A percentile compares a stretch with the other conserved stretches of the same genome.
phyloP scores from a whole-genome alignment of 306 rosid genomes.

The Rosa chinensis region DNA sequence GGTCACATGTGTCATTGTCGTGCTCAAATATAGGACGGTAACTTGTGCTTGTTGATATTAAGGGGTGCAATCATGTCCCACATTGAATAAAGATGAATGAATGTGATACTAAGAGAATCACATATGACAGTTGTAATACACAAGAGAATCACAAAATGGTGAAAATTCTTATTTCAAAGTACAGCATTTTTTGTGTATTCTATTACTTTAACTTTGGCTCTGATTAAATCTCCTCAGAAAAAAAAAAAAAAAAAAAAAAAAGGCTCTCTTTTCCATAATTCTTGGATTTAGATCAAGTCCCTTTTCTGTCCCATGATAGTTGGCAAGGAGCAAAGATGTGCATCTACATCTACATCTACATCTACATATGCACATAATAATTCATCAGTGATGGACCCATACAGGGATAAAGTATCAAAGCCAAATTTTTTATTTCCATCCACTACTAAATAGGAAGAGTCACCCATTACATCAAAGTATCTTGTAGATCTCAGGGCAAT shows the following conservation, averaged over 20 bases:
- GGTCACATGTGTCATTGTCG: conserved; percentile 2
- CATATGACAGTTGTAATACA: background rate
- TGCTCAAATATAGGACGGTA: background rate
- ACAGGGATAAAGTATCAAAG: background rate
- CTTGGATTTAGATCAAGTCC: background rate
- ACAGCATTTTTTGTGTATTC: background rate
- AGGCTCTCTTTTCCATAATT: background rate
- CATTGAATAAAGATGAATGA: background rate
- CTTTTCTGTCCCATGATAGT: background rate
- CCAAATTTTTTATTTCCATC: background rate
- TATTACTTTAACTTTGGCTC: background rate
- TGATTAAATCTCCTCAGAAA: background rate
- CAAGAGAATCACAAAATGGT: background rate
- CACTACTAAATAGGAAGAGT: background rate
- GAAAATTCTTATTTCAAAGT: background rate
- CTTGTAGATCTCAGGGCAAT: background rate
- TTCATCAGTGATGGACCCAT: conserved; percentile 9
- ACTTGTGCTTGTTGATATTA: background rate
- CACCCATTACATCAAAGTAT: background rate
- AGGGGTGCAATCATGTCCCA: background rate
- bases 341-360: background rate
- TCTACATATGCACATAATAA: background rate
- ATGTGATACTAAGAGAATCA: background rate
- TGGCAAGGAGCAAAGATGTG: conserved; percentile 3
- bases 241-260: background rate